Evolutionary conservation across 495 filamentous ascomycete species (phyloP), one percentile per base, ranked within the genome.

Genomic region (Aspergillus wentii): DNA sequence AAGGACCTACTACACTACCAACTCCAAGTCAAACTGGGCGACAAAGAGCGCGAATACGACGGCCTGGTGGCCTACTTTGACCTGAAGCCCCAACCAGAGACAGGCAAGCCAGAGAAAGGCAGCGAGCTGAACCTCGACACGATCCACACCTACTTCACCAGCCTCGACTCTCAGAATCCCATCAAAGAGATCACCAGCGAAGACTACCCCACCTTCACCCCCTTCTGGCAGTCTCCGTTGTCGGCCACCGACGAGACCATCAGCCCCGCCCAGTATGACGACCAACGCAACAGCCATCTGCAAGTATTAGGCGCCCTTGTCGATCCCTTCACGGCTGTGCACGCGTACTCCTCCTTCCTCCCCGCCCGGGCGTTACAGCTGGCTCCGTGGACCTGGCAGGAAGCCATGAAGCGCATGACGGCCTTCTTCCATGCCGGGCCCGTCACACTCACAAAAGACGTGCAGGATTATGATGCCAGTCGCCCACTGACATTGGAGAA

Each of bases 371-470:
- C 28, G 0, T 55, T 76, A 1, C 19, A 33, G 3, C 54, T 78
- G 3, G 62, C 67, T 0, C 6, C 50, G 0, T 76, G 71, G 71
- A 67, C 64, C 0, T 56, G 54, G 50, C 48, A 76, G 32, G 10
- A 17, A 2, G 71, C 72, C 0, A 30, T 76, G 30, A 36, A 36
- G 4, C 41, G 40, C 0, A 75, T 78, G 59, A 66, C 59, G 0
- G 66, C 70, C 1, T 75, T 75, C 44, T 69, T 73, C 40, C 54
- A 56, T 23, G 25, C 58, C 2, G 72, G 72, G 0, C 72, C 72
- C 0, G 18, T 70, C 9, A 26, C 62, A 4, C 20, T 71, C 0
- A 44, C 61, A 0, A 35, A 32, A 1, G 54, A 65, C 34, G 41
- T 70, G 0, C 49, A 46, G 1, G 17, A 28, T 8, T 61, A 51